phyloP scores from a whole-genome alignment of 2,329 filamentous ascomycete genomes.

The Chaetomium strumarium region DNA sequence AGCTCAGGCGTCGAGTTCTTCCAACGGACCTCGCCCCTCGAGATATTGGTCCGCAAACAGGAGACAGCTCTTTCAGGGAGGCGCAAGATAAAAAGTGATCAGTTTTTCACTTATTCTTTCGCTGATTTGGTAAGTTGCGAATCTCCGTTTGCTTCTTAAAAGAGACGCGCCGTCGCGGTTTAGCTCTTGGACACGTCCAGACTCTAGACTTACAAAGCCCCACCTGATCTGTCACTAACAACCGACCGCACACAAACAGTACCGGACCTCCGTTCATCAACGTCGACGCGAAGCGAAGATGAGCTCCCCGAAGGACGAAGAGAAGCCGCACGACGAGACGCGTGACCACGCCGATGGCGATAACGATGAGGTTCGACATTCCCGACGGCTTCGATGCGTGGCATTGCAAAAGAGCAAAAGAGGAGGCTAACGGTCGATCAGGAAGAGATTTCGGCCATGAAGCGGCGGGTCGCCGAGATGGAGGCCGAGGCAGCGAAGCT shows the following conservation, averaged over 20 bases:
- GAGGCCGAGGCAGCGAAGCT: constrained; percentile 83
- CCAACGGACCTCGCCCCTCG: too few species aligned
- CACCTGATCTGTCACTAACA: constrained; percentile 3
- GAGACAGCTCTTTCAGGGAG: too few species aligned
- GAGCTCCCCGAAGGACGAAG: constrained; percentile 23
- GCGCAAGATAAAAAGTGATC: too few species aligned
- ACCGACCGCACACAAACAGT: not conserved
- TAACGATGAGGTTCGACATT: constrained; percentile 42
- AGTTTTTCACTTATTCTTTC: not conserved
- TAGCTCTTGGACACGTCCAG: too few species aligned
- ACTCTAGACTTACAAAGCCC: too few species aligned
- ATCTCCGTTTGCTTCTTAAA: not conserved
- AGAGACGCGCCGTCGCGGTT: too few species aligned
- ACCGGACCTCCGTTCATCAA: not conserved
- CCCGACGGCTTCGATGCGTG: constrained; percentile 14
- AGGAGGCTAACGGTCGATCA: constrained; percentile 28
- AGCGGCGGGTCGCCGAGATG: constrained; percentile 81
- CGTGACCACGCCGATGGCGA: constrained; percentile 34
- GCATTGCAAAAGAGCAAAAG: not conserved
- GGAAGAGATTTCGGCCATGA: constrained; percentile 85
- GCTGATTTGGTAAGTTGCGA: not conserved
- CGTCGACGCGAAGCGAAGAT: constrained; percentile 11
- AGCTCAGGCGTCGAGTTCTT: too few species aligned
- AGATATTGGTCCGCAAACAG: too few species aligned
- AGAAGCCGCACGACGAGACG: constrained; percentile 26